A percentile compares a stretch with the other conserved stretches of the same genome.
These are phyloP conservation scores for Tuber umbilicatum DNA, from an alignment of 495 filamentous ascomycete genomes.

Conservation along the genomic window DNA sequence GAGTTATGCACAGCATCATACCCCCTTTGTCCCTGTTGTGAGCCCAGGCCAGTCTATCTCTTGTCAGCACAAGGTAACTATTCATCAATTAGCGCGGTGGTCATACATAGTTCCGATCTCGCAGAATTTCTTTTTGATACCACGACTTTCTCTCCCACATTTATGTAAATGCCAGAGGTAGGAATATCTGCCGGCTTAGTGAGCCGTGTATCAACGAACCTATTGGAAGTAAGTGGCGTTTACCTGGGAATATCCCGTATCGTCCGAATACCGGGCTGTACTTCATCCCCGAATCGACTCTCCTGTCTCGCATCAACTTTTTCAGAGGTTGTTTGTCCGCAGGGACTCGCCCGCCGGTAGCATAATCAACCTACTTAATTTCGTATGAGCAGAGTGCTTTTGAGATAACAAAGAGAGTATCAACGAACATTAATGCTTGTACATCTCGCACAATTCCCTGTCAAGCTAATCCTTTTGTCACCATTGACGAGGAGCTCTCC, in stretches of 20 bases:
- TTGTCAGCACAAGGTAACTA: not conserved
- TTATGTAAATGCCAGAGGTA: slow-evolving; percentile 10
- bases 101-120: slow-evolving; percentile 30
- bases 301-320: slow-evolving; percentile 48
- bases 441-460: slow-evolving; percentile 77
- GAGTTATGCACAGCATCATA: not conserved
- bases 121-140: slow-evolving; percentile 26
- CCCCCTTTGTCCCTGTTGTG: slow-evolving; percentile 11
- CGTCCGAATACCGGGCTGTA: slow-evolving; percentile 35
- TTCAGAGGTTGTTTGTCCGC: slow-evolving; percentile 41
- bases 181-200: not conserved
- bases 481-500: slow-evolving; percentile 51
- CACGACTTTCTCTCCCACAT: slow-evolving; percentile 29
- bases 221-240: no score
- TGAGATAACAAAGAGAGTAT: not conserved
- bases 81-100: not conserved
- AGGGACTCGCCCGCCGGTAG: slow-evolving; percentile 11
- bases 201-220: not conserved
- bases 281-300: slow-evolving; percentile 30
- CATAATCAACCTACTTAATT: slow-evolving; percentile 19
- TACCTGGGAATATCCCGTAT: slow-evolving; percentile 29
- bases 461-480: slow-evolving; percentile 51
- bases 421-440: slow-evolving; percentile 29
- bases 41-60: slow-evolving; percentile 28
- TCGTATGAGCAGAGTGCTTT: not conserved